phyloP scores from a whole-genome alignment of 2,329 filamentous ascomycete species.

The Fusarium luffae region DNA sequence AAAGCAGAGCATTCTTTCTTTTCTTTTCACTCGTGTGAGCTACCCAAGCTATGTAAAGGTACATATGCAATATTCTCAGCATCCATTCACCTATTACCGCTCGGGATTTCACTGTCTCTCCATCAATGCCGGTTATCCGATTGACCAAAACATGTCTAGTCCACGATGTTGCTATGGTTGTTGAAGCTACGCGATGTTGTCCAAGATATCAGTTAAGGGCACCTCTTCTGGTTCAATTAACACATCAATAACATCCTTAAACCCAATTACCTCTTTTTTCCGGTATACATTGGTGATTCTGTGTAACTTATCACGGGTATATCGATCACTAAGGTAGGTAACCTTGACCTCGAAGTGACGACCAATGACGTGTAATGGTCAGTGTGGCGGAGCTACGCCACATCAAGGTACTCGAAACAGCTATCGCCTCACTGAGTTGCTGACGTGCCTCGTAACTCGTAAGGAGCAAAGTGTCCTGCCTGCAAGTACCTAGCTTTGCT shows the following conservation, averaged over 20 bases:
- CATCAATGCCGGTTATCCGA: background rate
- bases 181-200: background rate
- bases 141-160: background rate
- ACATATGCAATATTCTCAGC: background rate
- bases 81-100: background rate
- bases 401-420: constrained; percentile 41
- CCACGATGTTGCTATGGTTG: background rate
- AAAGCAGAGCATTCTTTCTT: background rate
- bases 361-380: constrained; percentile 12
- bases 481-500: constrained; percentile 21
- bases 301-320: background rate
- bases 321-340: background rate
- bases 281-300: background rate
- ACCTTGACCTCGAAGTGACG: constrained; percentile 10
- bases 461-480: constrained; percentile 45
- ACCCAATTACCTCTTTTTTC: background rate
- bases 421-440: constrained; percentile 41
- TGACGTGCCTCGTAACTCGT: constrained; percentile 41
- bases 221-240: background rate
- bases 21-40: background rate
- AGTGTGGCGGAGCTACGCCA: constrained; percentile 43
- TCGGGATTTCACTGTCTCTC: background rate
- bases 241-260: background rate
- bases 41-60: background rate
- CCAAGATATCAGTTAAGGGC: background rate